phyloP scores from a whole-genome alignment of 495 filamentous ascomycete species.

The Letharia lupina region DNA sequence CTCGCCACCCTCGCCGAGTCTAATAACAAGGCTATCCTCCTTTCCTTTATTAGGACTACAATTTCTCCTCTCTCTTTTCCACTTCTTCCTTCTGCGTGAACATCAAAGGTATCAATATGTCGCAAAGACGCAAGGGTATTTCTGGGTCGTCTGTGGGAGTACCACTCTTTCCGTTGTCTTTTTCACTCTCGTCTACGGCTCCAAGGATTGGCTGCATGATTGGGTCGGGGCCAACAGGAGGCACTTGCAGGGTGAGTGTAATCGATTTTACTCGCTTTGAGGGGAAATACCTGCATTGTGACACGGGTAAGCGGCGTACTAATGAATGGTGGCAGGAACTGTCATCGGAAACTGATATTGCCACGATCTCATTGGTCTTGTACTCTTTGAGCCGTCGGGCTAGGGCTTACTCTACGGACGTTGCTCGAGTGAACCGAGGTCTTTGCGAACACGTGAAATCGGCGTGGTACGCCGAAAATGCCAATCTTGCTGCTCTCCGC shows the following conservation, averaged over 20 bases:
- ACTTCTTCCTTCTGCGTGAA: conserved; percentile 7
- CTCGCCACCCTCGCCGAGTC: conserved; percentile 7
- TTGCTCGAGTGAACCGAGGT: background rate
- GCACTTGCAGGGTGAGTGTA: background rate
- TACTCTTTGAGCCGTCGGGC: no score
- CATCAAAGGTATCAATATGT: background rate
- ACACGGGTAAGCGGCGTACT: no score
- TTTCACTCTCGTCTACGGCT: background rate
- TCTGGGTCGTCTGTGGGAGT: background rate
- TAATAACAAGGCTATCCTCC: conserved; percentile 45
- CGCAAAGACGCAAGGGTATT: background rate
- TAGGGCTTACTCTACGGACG: background rate
- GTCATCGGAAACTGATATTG: no score
- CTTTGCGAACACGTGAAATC: background rate
- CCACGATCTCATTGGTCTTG: no score
- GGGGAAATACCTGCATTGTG: no score
- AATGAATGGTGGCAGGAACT: no score
- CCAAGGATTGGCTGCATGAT: background rate
- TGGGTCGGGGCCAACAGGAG: conserved; percentile 1
- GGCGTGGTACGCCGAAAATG: background rate
- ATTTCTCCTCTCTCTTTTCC: conserved; percentile 57
- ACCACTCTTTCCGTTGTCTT: background rate
- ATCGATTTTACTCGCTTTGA: background rate
- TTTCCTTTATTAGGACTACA: conserved; percentile 64
- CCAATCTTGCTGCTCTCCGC: background rate